Conservation (phyloP, 352 stramenopile species). For the Pythium monospermum region DNA sequence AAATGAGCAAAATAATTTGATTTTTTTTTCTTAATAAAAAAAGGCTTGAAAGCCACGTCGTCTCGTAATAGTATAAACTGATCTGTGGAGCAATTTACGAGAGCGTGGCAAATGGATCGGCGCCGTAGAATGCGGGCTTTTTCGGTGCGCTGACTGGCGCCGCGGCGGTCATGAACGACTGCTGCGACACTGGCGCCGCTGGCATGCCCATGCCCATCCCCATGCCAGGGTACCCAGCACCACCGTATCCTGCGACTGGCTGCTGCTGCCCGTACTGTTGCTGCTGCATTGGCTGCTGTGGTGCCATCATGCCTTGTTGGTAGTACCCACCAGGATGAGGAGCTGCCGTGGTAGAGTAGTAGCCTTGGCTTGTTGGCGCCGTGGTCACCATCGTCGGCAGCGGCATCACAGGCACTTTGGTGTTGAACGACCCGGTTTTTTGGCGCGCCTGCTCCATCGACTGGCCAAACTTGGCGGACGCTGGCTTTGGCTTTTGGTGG, state of each 20-base stretch:
- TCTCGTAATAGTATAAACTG: too few relatives aligned
- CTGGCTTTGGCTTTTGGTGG: slow-evolving; percentile 31
- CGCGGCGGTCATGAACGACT: slow-evolving; percentile 23
- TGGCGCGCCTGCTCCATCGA: slow-evolving; percentile 70
- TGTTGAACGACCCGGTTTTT: slow-evolving; percentile 30
- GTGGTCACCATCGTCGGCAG: slow-evolving; percentile 19
- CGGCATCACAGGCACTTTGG: slow-evolving; percentile 60
- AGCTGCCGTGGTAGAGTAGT: slow-evolving; percentile 8
- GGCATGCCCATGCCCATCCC: slow-evolving; percentile 9
- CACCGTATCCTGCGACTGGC: slow-evolving; percentile 15
- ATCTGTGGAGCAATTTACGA: too few relatives aligned
- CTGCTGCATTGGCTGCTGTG: too few relatives aligned
- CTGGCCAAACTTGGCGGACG: slow-evolving; percentile 48
- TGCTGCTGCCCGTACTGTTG: slow-evolving; percentile 7
- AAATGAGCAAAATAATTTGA: too few relatives aligned
- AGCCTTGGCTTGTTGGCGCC: slow-evolving; percentile 7
- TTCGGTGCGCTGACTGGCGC: background rate
- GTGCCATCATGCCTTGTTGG: too few relatives aligned
- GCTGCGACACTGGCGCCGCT: slow-evolving; percentile 11
- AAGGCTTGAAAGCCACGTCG: too few relatives aligned
- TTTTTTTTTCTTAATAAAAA: too few relatives aligned
- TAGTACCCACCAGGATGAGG: slow-evolving; percentile 9
- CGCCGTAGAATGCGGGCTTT: slow-evolving; percentile 18
- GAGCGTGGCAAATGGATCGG: slow-evolving; percentile 23
- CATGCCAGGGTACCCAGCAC: slow-evolving; percentile 15